Percentiles rank a stretch among this genome's conserved stretches.
phyloP scores from a whole-genome alignment of 1,139 yeast species.

The Geotrichum candidum region DNA sequence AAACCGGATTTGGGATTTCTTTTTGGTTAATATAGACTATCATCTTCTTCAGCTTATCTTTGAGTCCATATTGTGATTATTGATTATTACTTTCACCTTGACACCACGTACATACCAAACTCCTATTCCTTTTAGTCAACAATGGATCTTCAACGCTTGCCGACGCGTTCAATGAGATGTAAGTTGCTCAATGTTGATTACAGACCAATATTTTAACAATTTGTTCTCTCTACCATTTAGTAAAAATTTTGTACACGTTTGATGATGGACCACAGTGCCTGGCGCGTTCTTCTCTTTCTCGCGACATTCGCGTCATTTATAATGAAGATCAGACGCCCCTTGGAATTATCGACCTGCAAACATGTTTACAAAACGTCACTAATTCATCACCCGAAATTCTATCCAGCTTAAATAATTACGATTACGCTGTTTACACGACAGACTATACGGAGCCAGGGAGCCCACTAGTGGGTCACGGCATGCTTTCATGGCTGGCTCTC shows the following conservation, averaged over 20 bases:
- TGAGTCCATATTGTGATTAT: not conserved
- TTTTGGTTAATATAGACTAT: not conserved
- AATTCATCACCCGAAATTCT: slow-evolving; percentile 37
- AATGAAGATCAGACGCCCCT: slow-evolving; percentile 26
- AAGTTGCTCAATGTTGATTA: slow-evolving; percentile 12
- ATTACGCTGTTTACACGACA: slow-evolving; percentile 39
- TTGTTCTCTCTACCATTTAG: slow-evolving; percentile 15
- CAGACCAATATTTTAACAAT: slow-evolving; percentile 18
- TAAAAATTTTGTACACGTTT: slow-evolving; percentile 37
- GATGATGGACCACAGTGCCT: slow-evolving; percentile 30
- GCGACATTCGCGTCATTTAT: slow-evolving; percentile 27
- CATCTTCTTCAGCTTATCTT: not conserved
- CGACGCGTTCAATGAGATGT: slow-evolving; percentile 15
- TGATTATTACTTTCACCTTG: not conserved
- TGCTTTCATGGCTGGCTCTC: slow-evolving; percentile 20
- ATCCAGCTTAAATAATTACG: slow-evolving; percentile 27
- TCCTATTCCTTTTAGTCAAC: not conserved
- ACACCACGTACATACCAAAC: not conserved
- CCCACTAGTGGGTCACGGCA: slow-evolving; percentile 40
- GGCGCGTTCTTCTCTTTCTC: slow-evolving; percentile 30
- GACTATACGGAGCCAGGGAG: slow-evolving; percentile 37
- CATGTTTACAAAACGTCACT: slow-evolving; percentile 34
- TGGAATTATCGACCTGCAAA: slow-evolving; percentile 33
- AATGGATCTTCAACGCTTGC: slow-evolving; percentile 12
- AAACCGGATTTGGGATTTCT: not conserved